phyloP scores from a whole-genome alignment of 306 rosid species.

The Oxytropis ochrocephala region DNA sequence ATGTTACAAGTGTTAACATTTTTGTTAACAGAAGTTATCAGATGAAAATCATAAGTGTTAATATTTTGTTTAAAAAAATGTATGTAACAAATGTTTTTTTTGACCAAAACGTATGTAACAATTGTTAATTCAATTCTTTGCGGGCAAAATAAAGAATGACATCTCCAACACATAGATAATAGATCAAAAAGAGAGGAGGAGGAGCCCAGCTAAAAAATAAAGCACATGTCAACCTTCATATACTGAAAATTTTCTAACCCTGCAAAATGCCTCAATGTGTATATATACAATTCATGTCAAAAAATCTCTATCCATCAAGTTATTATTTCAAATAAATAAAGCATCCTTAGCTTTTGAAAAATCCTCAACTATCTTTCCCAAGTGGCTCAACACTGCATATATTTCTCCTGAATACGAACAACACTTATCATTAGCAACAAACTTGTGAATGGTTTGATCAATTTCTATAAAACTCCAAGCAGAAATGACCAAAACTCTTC shows the following conservation, averaged over 20 bases:
- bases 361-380: slow-evolving; percentile 26
- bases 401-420: slow-evolving; percentile 25
- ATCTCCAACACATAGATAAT: background rate
- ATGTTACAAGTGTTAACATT: too few species aligned
- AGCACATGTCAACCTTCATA: background rate
- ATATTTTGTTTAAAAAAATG: too few species aligned
- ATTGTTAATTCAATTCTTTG: too few species aligned
- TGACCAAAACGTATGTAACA: background rate
- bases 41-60: too few species aligned
- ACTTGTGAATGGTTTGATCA: slow-evolving; percentile 35
- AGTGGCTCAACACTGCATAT: slow-evolving; percentile 14
- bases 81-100: background rate
- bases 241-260: background rate
- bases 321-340: background rate
- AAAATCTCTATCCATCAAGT: background rate
- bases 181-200: background rate
- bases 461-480: slow-evolving; percentile 55
- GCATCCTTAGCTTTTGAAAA: slow-evolving; percentile 16
- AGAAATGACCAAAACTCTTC: slow-evolving; percentile 24
- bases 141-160: background rate
- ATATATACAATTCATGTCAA: background rate
- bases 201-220: background rate
- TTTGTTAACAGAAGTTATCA: too few species aligned
- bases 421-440: slow-evolving; percentile 32
- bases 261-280: background rate